phyloP scores from a whole-genome alignment of 352 stramenopile species.

The Globisporangium viniferum region DNA sequence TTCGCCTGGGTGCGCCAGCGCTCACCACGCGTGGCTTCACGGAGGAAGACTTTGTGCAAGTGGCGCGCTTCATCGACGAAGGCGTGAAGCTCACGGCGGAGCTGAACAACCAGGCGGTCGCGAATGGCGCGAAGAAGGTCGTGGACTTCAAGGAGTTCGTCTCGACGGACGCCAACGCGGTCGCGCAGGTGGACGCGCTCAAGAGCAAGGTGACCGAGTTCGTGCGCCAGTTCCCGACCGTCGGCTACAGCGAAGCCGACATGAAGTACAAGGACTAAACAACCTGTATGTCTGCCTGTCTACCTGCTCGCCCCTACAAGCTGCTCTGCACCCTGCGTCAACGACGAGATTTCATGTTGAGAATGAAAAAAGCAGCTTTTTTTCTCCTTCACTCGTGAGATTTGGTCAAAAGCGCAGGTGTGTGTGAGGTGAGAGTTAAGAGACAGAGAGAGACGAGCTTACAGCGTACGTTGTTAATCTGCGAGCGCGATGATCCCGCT shows the following conservation, averaged over 20 bases:
- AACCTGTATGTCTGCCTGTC: not conserved
- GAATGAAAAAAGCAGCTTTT: constrained; percentile 10
- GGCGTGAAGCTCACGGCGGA: constrained; percentile 92
- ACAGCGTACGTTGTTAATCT: constrained; percentile 29
- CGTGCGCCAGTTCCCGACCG: constrained; percentile 93
- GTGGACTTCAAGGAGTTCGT: constrained; percentile 87
- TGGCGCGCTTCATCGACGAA: constrained; percentile 95
- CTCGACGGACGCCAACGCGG: constrained; percentile 36
- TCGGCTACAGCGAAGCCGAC: constrained; percentile 95
- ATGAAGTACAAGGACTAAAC: constrained; percentile 87
- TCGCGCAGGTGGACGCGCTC: constrained; percentile 71
- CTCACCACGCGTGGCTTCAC: constrained; percentile 95
- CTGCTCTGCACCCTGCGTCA: not conserved
- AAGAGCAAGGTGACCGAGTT: constrained; percentile 91
- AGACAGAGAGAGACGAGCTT: not conserved
- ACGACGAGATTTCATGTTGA: constrained; percentile 3
- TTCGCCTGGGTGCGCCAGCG: constrained; percentile 95
- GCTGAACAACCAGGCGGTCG: constrained; percentile 87
- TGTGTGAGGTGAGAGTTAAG: not conserved
- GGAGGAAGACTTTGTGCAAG: constrained; percentile 94
- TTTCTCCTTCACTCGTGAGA: constrained; percentile 4
- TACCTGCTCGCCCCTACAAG: not conserved
- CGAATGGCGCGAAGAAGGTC: constrained; percentile 95
- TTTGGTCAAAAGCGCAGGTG: not conserved
- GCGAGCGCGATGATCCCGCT: constrained; percentile 70